Conservation (phyloP, 768 basidiomycete species). For the Melanogaster broomeanus region DNA sequence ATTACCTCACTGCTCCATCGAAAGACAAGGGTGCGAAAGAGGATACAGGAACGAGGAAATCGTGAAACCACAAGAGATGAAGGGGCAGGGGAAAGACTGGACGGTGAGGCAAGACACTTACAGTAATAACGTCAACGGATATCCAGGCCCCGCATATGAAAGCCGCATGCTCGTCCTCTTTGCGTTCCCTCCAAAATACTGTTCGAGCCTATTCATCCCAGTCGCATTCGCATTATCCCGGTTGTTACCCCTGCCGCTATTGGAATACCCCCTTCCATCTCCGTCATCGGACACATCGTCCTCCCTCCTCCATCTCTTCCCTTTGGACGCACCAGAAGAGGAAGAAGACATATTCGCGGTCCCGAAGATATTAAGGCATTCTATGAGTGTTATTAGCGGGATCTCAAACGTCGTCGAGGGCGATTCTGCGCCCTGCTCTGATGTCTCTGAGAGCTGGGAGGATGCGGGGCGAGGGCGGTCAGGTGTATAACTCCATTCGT, state of each 20-base stretch:
- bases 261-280: conserved; percentile 39
- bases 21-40: not conserved
- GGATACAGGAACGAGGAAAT: not conserved
- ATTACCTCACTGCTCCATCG: conserved; percentile 2
- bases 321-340: conserved; percentile 34
- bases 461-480: conserved; percentile 31
- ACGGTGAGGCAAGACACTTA: conserved; percentile 39
- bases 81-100: not conserved
- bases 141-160: conserved; percentile 75
- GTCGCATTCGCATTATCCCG: conserved; percentile 17
- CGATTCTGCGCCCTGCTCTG: conserved; percentile 15
- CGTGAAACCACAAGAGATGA: not conserved
- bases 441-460: conserved; percentile 20
- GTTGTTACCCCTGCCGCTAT: conserved; percentile 18
- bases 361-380: conserved; percentile 93
- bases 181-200: conserved; percentile 53
- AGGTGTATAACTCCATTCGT: conserved; percentile 70
- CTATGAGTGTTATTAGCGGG: conserved; percentile 79
- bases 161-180: conserved; percentile 85
- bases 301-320: conserved; percentile 49
- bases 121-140: conserved; percentile 80
- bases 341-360: conserved; percentile 52
- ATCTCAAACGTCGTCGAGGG: conserved; percentile 66
- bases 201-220: conserved; percentile 51
- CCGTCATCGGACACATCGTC: conserved; percentile 49